A percentile compares a stretch with the other conserved stretches of the same genome.
phyloP scores from a whole-genome alignment of 345 rosid genomes.

The Gossypium bickii region DNA sequence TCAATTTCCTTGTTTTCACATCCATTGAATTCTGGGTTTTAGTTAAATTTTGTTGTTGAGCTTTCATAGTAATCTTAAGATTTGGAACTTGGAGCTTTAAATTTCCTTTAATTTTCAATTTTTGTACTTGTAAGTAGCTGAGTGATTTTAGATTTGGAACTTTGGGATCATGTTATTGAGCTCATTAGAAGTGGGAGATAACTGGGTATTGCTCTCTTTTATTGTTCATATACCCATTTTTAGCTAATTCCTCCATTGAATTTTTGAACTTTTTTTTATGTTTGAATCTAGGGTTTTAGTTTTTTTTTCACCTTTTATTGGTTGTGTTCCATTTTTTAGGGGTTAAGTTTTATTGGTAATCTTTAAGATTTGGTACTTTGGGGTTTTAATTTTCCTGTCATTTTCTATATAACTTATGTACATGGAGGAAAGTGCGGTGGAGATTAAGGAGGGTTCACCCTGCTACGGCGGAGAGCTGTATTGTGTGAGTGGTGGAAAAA shows the following conservation, averaged over 20 bases:
- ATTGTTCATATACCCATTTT: neutral
- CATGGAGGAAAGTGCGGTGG: too few species aligned
- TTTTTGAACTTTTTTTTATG: neutral
- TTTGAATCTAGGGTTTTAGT: neutral
- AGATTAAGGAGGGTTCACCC: too few species aligned
- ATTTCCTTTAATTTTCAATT: neutral
- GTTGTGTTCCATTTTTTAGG: neutral
- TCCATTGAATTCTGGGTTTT: neutral
- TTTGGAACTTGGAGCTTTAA: neutral
- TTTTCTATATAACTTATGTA: too few species aligned
- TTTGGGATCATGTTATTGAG: neutral
- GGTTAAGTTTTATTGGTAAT: neutral
- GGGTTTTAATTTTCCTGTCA: neutral
- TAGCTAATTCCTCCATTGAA: neutral
- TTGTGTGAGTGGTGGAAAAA: too few species aligned
- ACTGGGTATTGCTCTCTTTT: neutral
- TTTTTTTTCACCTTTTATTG: neutral
- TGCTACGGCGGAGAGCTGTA: too few species aligned
- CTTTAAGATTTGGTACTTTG: too few species aligned
- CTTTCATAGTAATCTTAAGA: neutral
- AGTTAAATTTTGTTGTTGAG: neutral
- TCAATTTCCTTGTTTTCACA: neutral
- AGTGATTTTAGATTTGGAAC: neutral
- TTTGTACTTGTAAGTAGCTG: neutral
- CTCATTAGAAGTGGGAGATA: neutral